Base-by-base conservation (phyloP, 352 stramenopile genomes). In the Globisporangium polare region DNA sequence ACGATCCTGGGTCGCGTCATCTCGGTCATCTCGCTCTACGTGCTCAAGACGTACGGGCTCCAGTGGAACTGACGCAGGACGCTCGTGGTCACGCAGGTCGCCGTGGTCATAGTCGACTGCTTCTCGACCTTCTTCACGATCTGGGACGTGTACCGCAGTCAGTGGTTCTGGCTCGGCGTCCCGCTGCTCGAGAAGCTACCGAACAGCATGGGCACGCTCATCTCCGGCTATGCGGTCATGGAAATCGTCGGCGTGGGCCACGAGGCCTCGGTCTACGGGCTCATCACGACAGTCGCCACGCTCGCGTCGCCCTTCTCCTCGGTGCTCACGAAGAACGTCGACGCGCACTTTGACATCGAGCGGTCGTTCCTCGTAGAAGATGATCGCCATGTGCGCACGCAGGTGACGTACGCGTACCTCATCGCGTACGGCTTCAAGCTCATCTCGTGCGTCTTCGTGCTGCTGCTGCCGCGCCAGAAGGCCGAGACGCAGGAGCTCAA, bases 381-480 rank as follows among this genome's bases (percentile, higher is more conserved):
- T 22, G 63, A 64, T 22, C 60, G 33, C 2, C 27, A 67, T 12
- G 66, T 53, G 31, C 62, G 63, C 31, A 60, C 52, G 17, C 67
- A 71, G 56, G 63, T 71, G 37, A 69, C 57, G 15, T 71, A 71
- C 42, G 63, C 67, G 42, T 68, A 65, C 24, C 37, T 63, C 39
- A 71, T 73, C 18, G 39, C 55, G 33, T 73, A 73, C 51, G 42
- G 22, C 27, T 61, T 70, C 42, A 65, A 65, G 27, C 52, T 73
- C 18, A 54, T 61, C 35, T 72, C 63, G 27, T 53, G 63, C 26
- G 47, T 61, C 26, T 68, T 60, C 4, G 27, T 73, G 33, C 17
- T 71, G 8, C 52, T 73, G 15, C 33, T 73, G 43, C 67, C 67
- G 41, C 29, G 53, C 29, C 68, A 74, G 46, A 74, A 74, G 51